Conservation (phyloP, 495 filamentous ascomycete genomes). For the Emericellopsis terricola region DNA sequence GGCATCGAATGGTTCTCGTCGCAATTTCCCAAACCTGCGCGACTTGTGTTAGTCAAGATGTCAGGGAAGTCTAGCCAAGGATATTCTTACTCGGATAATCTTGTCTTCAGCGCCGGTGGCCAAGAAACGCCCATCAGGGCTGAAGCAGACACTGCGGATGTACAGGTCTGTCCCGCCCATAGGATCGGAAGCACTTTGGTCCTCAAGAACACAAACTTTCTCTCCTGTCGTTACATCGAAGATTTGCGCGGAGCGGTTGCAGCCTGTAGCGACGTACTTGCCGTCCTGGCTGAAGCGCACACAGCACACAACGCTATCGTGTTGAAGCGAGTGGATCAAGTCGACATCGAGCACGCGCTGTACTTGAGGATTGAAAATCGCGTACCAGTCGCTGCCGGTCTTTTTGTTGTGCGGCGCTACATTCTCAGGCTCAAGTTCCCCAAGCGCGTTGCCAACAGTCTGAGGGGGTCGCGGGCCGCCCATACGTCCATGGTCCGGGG, state of each 20-base stretch:
- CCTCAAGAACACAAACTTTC: slow-evolving; percentile 62
- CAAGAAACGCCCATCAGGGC: slow-evolving; percentile 74
- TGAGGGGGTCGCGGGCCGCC: slow-evolving; percentile 21
- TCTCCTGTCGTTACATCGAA: slow-evolving; percentile 69
- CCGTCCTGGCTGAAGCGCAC: slow-evolving; percentile 80
- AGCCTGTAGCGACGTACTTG: slow-evolving; percentile 76
- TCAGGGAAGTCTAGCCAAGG: too few relatives aligned
- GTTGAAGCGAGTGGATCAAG: slow-evolving; percentile 66
- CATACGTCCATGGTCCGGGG: slow-evolving; percentile 34
- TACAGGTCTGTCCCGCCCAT: slow-evolving; percentile 59
- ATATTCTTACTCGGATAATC: slow-evolving; percentile 70
- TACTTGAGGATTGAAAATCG: slow-evolving; percentile 73
- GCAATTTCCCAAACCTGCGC: slow-evolving; percentile 75
- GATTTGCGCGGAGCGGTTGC: slow-evolving; percentile 78
- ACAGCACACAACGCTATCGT: slow-evolving; percentile 84
- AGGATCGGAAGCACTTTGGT: slow-evolving; percentile 61
- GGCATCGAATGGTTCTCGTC: slow-evolving; percentile 55
- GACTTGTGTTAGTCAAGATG: too few relatives aligned
- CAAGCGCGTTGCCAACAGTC: slow-evolving; percentile 52
- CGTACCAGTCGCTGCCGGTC: slow-evolving; percentile 71
- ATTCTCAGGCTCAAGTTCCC: slow-evolving; percentile 72
- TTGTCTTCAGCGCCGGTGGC: slow-evolving; percentile 87
- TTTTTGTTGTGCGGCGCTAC: slow-evolving; percentile 72
- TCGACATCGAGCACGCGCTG: slow-evolving; percentile 74
- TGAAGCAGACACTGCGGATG: slow-evolving; percentile 85